Evolutionary conservation across 805 yeast species (phyloP).

Genomic region (Brettanomyces sp.): DNA sequence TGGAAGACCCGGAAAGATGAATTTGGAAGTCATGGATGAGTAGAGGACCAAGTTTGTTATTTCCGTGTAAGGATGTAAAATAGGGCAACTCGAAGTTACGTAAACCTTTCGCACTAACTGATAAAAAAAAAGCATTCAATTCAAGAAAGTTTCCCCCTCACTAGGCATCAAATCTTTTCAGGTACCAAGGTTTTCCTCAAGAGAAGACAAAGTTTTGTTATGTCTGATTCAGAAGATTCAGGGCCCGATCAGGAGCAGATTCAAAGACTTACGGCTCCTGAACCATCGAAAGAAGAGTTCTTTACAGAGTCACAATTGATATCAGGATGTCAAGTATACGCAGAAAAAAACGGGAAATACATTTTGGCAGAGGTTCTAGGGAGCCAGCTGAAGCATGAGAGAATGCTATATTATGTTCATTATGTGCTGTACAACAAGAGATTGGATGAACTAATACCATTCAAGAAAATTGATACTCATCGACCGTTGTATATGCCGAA

Average conservation of each 20-base stretch:
- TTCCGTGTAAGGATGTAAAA: too few relatives aligned
- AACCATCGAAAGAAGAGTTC: constrained; percentile 17
- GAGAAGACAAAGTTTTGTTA: not conserved
- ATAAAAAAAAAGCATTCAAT: too few relatives aligned
- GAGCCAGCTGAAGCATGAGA: constrained; percentile 63
- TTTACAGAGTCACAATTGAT: constrained; percentile 40
- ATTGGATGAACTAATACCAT: constrained; percentile 87
- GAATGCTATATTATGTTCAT: constrained; percentile 82
- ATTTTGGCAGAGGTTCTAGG: constrained; percentile 82
- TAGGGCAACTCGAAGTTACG: too few relatives aligned
- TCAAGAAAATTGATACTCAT: constrained; percentile 62
- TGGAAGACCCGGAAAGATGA: too few relatives aligned
- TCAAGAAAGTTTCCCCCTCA: too few relatives aligned
- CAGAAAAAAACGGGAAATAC: constrained; percentile 68
- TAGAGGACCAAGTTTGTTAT: too few relatives aligned
- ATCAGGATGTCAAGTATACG: constrained; percentile 77
- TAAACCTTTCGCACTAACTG: too few relatives aligned
- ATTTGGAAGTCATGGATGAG: too few relatives aligned
- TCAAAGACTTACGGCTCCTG: constrained; percentile 16
- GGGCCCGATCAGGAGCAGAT: constrained; percentile 2
- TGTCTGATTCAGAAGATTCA: constrained; percentile 4
- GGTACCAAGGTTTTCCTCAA: too few relatives aligned
- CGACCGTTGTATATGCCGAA: constrained; percentile 66
- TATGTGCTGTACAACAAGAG: constrained; percentile 92
- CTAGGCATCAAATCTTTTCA: too few relatives aligned